These are phyloP conservation scores for Chlorella sp. DNA, from an alignment of 139 green algal genomes.

Conservation along the genomic window DNA sequence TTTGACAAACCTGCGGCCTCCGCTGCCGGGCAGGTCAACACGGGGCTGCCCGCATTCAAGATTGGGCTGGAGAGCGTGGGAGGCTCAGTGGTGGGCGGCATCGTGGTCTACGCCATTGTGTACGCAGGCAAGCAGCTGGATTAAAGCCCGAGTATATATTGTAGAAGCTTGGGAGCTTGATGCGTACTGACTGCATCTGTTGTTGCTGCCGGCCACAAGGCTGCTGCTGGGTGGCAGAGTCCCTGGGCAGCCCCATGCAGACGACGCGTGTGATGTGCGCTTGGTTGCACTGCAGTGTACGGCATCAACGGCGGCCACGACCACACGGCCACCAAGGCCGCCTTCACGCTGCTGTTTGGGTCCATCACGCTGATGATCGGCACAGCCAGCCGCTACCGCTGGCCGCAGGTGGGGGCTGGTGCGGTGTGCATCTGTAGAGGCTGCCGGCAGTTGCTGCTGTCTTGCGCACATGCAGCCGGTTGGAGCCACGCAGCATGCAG, in stretches of 20 bases:
- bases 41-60: not conserved
- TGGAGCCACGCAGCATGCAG: too few relatives aligned
- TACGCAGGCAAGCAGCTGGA: too few relatives aligned
- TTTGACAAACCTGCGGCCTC: too few relatives aligned
- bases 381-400: slow-evolving; percentile 17
- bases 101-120: not conserved
- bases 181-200: too few relatives aligned
- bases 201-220: too few relatives aligned
- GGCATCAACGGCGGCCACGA: slow-evolving; percentile 5
- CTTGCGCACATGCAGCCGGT: too few relatives aligned
- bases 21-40: not conserved
- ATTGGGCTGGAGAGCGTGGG: slow-evolving; percentile 10
- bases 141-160: too few relatives aligned
- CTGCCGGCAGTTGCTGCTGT: too few relatives aligned
- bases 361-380: not conserved
- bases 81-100: not conserved
- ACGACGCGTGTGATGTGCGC: not conserved
- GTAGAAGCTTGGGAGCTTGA: too few relatives aligned
- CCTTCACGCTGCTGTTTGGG: slow-evolving; percentile 11
- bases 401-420: not conserved
- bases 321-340: not conserved
- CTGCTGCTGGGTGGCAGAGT: too few relatives aligned
- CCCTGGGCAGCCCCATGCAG: too few relatives aligned
- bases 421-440: too few relatives aligned
- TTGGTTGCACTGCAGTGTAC: not conserved